Base-by-base conservation (phyloP, 805 yeast genomes). In the Ogataea degrootiae region DNA sequence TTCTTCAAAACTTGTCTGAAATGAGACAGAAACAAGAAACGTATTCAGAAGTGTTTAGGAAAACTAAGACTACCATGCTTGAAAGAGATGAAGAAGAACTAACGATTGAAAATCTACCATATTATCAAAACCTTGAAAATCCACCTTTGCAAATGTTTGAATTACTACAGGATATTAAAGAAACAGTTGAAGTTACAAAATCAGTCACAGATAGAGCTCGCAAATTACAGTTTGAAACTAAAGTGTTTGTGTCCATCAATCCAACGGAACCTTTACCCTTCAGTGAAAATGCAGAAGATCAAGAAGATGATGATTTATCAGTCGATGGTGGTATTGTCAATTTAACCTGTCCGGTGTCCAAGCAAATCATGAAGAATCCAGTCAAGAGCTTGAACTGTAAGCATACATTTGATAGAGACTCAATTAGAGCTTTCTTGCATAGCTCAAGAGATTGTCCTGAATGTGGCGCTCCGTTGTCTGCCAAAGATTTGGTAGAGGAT, bases 261-360 rank as follows among this genome's bases (percentile, higher is more conserved):
- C 94, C 94, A 0, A 76, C 76, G 31, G 78, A 77, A 29, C 83
- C 87, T 6, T 56, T 85, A 17, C 87, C 88, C 0, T 72, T 68
- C 34, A 49, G 47, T 11, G 60, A 52, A 5, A 53, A 47, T 9
- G 49, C 52, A 15, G 75, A 70, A 15, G 71, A 64, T 0, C 64
- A 58, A 12, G 81, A 72, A 14, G 83, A 77, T 36, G 87, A 82
- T 21, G 92, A 83, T 21, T 41, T 86, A 33, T 77, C 74, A 38
- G 75, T 86, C 6, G 80, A 78, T 9, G 95, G 94, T 47, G 94
- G 94, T 36, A 76, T 68, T 35, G 69, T 87, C n/a, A 80, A 82
- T 41, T 60, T 87, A 48, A 74, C 70, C 23, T 89, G 91, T 60
- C 92, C 92, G 0, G 70, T 86, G 14, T 78, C 90, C 0, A 59